A percentile compares a stretch with the other conserved stretches of the same genome.
Conservation (phyloP, 2,329 filamentous ascomycete species). For the Epichloe coenophiala region DNA sequence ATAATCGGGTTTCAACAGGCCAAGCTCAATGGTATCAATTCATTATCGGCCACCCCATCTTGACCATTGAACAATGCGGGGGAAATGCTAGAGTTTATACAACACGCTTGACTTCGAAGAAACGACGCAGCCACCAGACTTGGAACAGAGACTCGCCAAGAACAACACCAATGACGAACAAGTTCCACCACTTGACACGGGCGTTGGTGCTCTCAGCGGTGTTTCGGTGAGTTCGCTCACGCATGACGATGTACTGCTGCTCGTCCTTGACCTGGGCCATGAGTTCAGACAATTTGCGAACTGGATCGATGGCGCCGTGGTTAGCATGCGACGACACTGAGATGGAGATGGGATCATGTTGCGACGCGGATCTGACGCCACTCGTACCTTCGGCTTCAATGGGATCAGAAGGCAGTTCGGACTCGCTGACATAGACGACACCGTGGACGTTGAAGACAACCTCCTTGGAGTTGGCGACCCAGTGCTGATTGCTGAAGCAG, state of each 20-base stretch:
- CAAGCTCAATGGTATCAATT: no score
- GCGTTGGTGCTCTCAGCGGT: constrained; percentile 97
- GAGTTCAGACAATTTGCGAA: constrained; percentile 71
- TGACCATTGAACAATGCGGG: no score
- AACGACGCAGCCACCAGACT: constrained; percentile 98
- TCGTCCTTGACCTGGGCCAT: constrained; percentile 92
- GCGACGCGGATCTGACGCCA: not conserved
- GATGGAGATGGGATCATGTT: not conserved
- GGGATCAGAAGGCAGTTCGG: constrained; percentile 71
- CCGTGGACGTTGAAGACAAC: constrained; percentile 99
- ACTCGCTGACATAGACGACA: constrained; percentile 90
- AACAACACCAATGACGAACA: constrained; percentile 85
- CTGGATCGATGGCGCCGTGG: constrained; percentile 27
- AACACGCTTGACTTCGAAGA: constrained; percentile 76
- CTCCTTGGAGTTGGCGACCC: constrained; percentile 92
- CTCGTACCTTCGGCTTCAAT: constrained; percentile 73
- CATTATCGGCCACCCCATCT: no score
- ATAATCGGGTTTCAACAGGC: no score
- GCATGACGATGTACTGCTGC: constrained; percentile 89
- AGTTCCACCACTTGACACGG: constrained; percentile 98
- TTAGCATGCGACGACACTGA: constrained; percentile 3
- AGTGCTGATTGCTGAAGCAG: constrained; percentile 99
- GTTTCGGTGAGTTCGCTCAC: constrained; percentile 93
- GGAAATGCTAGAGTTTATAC: constrained; percentile 27
- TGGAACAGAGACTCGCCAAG: constrained; percentile 92